These are phyloP conservation scores for Geotrichum reessii DNA, from an alignment of 1,139 yeast species.

Conservation along the genomic window DNA sequence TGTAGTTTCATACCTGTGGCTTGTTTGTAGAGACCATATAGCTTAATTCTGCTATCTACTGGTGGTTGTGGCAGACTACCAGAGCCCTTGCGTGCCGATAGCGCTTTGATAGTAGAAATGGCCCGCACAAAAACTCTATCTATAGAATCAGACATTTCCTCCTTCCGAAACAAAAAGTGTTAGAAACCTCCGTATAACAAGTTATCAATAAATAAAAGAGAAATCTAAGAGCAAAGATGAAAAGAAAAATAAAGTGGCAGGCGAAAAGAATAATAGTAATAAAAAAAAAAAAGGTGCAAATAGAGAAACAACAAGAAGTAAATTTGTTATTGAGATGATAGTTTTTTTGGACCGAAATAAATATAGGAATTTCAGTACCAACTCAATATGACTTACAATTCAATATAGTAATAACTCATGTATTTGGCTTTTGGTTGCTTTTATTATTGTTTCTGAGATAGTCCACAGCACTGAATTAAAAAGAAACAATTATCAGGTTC, in stretches of 20 bases:
- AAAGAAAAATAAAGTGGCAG: no score
- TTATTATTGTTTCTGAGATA: neutral
- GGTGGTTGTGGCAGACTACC: conserved; percentile 80
- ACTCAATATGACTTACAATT: no score
- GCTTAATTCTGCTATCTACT: conserved; percentile 58
- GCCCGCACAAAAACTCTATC: conserved; percentile 80
- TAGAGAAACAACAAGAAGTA: no score
- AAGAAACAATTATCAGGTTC: neutral
- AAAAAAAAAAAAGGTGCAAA: no score
- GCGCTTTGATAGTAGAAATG: conserved; percentile 66
- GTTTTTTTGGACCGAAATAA: neutral
- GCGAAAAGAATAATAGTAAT: no score
- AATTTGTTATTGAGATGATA: no score
- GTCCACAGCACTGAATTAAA: neutral
- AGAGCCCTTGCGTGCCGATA: conserved; percentile 62
- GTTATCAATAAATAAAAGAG: neutral
- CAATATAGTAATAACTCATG: no score
- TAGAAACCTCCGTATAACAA: neutral
- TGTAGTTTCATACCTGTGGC: conserved; percentile 46
- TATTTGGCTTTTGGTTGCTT: neutral
- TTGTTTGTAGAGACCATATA: conserved; percentile 81
- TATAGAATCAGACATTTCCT: conserved; percentile 26
- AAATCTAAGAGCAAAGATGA: neutral
- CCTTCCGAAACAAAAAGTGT: neutral
- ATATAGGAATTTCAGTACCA: neutral